These are phyloP conservation scores for Scleroderma citrinum DNA, from an alignment of 768 basidiomycete genomes.

Conservation along the genomic window DNA sequence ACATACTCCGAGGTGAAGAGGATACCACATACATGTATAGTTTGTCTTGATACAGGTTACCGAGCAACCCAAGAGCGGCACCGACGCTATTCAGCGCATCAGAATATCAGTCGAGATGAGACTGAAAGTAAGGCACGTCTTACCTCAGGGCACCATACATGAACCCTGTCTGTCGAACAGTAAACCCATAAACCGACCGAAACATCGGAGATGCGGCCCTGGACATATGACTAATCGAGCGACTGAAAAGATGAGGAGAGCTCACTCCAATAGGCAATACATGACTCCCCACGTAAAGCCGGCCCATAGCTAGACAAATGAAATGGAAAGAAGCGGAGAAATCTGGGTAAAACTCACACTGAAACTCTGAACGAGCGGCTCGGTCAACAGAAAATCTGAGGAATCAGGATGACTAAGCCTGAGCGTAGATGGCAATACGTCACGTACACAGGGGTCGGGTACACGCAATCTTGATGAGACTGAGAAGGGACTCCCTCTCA, in stretches of 20 bases:
- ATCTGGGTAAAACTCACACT: conserved; percentile 39
- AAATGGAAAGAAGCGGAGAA: not conserved
- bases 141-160: conserved; percentile 51
- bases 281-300: conserved; percentile 69
- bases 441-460: conserved; percentile 61
- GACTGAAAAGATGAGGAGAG: not conserved
- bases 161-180: conserved; percentile 48
- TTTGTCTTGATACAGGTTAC: conserved; percentile 39
- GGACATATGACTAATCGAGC: not conserved
- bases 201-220: conserved; percentile 53
- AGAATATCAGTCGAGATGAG: conserved; percentile 1
- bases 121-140: conserved; percentile 10
- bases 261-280: conserved; percentile 56
- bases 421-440: not conserved
- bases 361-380: conserved; percentile 67
- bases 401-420: too few relatives aligned
- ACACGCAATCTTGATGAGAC: conserved; percentile 60
- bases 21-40: conserved; percentile 35
- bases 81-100: conserved; percentile 40
- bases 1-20: not conserved
- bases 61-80: conserved; percentile 36
- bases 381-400: conserved; percentile 21
- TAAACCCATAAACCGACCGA: conserved; percentile 49
- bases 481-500: conserved; percentile 45
- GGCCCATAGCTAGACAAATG: conserved; percentile 44